Evolutionary conservation across 345 rosid genomes (phyloP).

Genomic region (Triadica sebifera): DNA sequence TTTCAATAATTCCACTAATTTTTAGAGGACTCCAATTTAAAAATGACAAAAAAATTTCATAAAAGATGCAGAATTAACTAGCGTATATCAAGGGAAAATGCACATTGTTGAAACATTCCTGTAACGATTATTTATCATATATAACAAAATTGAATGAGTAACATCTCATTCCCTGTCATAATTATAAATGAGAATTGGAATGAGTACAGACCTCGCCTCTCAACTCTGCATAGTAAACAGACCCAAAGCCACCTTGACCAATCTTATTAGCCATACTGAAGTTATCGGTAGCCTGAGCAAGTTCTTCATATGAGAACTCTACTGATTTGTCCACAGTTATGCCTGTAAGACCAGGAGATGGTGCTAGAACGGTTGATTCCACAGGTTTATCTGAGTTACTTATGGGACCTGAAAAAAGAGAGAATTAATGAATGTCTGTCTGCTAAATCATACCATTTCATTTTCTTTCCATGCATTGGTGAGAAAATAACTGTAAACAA

Average conservation of each 20-base stretch:
- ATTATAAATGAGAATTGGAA: background rate
- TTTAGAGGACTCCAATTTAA: background rate
- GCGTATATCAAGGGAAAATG: background rate
- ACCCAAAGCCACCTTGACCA: constrained; percentile 92
- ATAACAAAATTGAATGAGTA: background rate
- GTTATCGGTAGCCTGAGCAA: constrained; percentile 77
- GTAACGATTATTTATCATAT: constrained; percentile 9
- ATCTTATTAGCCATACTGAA: constrained; percentile 86
- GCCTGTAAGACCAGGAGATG: constrained; percentile 47
- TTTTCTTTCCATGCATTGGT: constrained; percentile 2
- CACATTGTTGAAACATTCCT: constrained; percentile 3
- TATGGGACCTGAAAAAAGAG: constrained; percentile 32
- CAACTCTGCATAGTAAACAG: constrained; percentile 82
- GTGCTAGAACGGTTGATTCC: constrained; percentile 33
- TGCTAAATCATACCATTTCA: constrained; percentile 11
- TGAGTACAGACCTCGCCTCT: constrained; percentile 77
- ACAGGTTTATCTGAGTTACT: constrained; percentile 31
- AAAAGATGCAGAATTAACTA: background rate
- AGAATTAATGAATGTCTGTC: constrained; percentile 8
- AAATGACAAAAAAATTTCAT: background rate
- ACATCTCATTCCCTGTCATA: constrained; percentile 5
- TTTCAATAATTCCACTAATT: background rate
- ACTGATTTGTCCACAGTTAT: constrained; percentile 84
- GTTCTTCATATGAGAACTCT: constrained; percentile 88
- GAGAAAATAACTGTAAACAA: background rate